Evolutionary conservation across 1,284 basidiomycete species (phyloP).

Genomic region (Rhodotorula glutinis): DNA sequence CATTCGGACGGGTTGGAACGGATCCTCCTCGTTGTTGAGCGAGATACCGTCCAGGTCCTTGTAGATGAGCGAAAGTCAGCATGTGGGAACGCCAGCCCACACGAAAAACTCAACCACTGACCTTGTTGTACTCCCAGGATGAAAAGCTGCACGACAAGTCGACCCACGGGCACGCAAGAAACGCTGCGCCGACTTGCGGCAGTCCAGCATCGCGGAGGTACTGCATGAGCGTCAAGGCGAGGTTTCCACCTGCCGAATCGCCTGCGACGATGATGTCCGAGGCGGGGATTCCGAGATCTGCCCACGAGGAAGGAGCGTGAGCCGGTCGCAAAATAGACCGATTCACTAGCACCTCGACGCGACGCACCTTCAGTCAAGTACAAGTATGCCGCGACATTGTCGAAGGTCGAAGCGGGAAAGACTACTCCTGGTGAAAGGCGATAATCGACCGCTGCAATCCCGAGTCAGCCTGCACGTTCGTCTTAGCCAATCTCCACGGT

Average conservation of each 20-base stretch:
- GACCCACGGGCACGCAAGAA: slow-evolving; percentile 39
- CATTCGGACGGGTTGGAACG: not conserved
- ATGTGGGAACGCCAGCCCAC: rapidly evolving
- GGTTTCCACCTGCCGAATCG: slow-evolving; percentile 49
- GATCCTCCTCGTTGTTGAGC: not conserved
- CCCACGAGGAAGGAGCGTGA: not conserved
- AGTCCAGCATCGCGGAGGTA: slow-evolving; percentile 46
- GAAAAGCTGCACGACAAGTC: slow-evolving; percentile 35
- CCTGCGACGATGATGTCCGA: slow-evolving; percentile 42
- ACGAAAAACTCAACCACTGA: not conserved
- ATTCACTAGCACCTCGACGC: too few relatives aligned
- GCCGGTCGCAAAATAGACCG: too few relatives aligned
- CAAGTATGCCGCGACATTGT: slow-evolving; percentile 48
- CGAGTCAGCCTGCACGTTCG: not conserved
- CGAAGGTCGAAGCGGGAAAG: slow-evolving; percentile 50
- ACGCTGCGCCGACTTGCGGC: slow-evolving; percentile 16
- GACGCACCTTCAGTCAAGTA: slow-evolving; percentile 34
- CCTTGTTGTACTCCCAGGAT: slow-evolving; percentile 24
- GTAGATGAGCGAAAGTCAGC: not conserved
- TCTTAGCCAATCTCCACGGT: too few relatives aligned
- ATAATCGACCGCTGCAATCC: slow-evolving; percentile 30
- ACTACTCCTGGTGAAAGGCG: slow-evolving; percentile 36
- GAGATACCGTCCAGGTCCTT: slow-evolving; percentile 16
- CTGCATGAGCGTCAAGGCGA: slow-evolving; percentile 45
- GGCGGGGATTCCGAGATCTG: slow-evolving; percentile 30